Percentiles rank a stretch among this genome's conserved stretches.
Evolutionary conservation across 352 stramenopile genomes (phyloP).

Genomic region (Elongisporangium senticosum): DNA sequence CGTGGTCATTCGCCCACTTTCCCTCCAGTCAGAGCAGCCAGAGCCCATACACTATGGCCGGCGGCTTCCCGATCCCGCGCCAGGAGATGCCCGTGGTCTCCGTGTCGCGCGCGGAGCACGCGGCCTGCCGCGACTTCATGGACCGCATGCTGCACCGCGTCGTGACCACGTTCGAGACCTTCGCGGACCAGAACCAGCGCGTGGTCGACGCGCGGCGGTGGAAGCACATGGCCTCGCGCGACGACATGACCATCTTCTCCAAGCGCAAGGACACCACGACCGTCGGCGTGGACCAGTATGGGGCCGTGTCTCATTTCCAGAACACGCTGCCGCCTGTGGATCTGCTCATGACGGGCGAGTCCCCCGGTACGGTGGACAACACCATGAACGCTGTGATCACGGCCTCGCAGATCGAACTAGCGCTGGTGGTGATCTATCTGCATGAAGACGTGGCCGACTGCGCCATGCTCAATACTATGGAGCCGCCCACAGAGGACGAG

Average conservation of each 20-base stretch:
- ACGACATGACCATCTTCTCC: constrained; percentile 38
- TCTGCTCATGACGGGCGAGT: constrained; percentile 40
- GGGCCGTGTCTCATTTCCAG: constrained; percentile 10
- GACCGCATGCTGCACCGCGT: constrained; percentile 26
- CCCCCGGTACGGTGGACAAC: constrained; percentile 38
- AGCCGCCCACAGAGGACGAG: constrained; percentile 30
- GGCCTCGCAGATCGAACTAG: constrained; percentile 36
- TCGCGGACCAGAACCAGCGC: constrained; percentile 19
- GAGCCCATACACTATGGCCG: constrained; percentile 15
- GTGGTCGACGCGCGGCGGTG: constrained; percentile 31
- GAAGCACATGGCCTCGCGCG: constrained; percentile 27
- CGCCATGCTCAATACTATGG: constrained; percentile 43
- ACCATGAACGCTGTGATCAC: constrained; percentile 45
- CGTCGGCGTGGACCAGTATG: constrained; percentile 12
- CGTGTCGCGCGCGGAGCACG: constrained; percentile 23
- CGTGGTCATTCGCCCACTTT: too few species aligned
- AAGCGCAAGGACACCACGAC: constrained; percentile 27
- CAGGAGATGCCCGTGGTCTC: constrained; percentile 25
- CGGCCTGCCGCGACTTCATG: constrained; percentile 26
- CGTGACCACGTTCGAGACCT: constrained; percentile 34
- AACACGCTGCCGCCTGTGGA: constrained; percentile 16
- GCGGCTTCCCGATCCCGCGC: constrained; percentile 35
- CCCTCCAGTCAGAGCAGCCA: too few species aligned
- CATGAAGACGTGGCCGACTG: constrained; percentile 52
- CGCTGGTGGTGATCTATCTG: constrained; percentile 47